Percentiles rank a stretch among this genome's conserved stretches.
Evolutionary conservation across 2,329 filamentous ascomycete species (phyloP).

Genomic region (Aspergillus alliaceus): DNA sequence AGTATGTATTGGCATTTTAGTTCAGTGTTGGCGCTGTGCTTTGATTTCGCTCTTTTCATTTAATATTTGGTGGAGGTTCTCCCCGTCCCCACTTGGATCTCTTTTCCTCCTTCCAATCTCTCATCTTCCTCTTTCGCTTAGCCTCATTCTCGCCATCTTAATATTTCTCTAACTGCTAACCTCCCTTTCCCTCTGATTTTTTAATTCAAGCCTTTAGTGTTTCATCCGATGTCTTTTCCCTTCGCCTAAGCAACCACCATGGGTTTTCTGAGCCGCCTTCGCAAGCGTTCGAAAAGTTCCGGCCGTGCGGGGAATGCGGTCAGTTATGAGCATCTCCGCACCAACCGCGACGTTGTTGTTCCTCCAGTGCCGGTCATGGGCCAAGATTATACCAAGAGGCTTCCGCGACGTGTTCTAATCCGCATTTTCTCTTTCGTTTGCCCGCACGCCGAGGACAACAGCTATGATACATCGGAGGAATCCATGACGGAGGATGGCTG

Average conservation of each 20-base stretch:
- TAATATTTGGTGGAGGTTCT: not conserved
- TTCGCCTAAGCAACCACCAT: constrained; percentile 21
- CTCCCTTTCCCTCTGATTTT: not conserved
- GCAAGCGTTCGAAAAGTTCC: constrained; percentile 28
- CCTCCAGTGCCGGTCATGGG: constrained; percentile 18
- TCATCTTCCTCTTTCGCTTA: not conserved
- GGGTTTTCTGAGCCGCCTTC: constrained; percentile 33
- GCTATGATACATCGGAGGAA: constrained; percentile 79
- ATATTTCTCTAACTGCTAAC: not conserved
- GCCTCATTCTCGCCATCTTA: not conserved
- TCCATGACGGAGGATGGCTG: constrained; percentile 76
- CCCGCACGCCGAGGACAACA: constrained; percentile 75
- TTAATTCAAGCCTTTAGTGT: not conserved
- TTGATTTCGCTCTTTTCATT: not conserved
- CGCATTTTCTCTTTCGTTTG: constrained; percentile 81
- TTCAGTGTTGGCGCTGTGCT: not conserved
- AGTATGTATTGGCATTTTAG: not conserved
- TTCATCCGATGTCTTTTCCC: constrained; percentile 6
- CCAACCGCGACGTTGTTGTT: constrained; percentile 15
- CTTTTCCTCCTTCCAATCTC: not conserved
- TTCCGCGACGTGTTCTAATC: constrained; percentile 70
- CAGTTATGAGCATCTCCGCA: constrained; percentile 21
- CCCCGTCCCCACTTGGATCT: not conserved
- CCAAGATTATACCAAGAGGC: constrained; percentile 46
- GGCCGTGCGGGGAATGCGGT: constrained; percentile 28